These are phyloP conservation scores for Penicillium crustosum DNA, from an alignment of 2,329 filamentous ascomycete genomes.

Conservation along the genomic window DNA sequence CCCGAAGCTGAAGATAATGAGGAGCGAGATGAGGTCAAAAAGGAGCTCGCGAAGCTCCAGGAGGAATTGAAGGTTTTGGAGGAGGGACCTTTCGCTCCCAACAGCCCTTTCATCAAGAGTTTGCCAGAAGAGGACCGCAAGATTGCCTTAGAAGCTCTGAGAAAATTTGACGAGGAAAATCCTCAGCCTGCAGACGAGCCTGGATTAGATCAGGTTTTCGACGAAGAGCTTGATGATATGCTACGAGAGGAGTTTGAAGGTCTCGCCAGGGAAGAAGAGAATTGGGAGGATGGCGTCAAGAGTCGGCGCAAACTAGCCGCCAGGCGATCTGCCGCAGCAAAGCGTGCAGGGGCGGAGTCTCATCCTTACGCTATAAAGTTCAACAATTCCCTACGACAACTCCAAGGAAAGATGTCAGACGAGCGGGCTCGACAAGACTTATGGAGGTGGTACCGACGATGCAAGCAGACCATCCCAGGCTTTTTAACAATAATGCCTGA, in stretches of 20 bases:
- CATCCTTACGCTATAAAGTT: conserved; percentile 44
- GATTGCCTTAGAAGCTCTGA: conserved; percentile 44
- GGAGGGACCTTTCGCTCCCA: conserved; percentile 45
- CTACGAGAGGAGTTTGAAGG: conserved; percentile 40
- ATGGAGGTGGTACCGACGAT: conserved; percentile 54
- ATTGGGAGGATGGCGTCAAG: conserved; percentile 33
- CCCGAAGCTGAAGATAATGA: conserved; percentile 41
- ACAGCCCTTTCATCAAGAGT: conserved; percentile 45
- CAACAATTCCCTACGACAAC: conserved; percentile 38
- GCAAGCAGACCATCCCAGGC: conserved; percentile 46
- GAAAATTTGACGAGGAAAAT: conserved; percentile 43
- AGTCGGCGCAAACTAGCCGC: conserved; percentile 17
- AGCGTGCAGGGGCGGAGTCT: conserved; percentile 33
- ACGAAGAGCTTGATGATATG: conserved; percentile 45
- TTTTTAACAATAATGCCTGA: conserved; percentile 59
- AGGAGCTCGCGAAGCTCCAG: conserved; percentile 42
- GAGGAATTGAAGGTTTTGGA: conserved; percentile 41
- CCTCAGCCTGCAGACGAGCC: conserved; percentile 22
- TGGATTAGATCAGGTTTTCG: conserved; percentile 40
- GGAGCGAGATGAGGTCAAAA: conserved; percentile 39
- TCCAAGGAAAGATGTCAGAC: conserved; percentile 30
- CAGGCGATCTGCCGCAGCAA: conserved; percentile 34
- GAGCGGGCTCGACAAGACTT: conserved; percentile 38
- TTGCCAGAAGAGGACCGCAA: conserved; percentile 44
- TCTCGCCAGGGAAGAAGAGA: conserved; percentile 38